Evolutionary conservation across 140 eudicot genomes (phyloP).

Genomic region (Senecio squalidus): DNA sequence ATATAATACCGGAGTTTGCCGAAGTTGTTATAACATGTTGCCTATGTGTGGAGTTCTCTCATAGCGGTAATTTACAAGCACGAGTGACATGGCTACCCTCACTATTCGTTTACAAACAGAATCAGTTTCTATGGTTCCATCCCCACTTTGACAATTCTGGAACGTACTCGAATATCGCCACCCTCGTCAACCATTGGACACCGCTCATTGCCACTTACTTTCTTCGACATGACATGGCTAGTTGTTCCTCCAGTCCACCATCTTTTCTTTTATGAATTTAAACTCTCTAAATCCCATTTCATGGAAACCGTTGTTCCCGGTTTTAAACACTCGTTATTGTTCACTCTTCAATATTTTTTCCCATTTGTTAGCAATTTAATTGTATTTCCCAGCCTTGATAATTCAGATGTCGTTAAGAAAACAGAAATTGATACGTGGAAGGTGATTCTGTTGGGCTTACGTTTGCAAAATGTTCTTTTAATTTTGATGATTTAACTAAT

Average conservation of each 20-base stretch:
- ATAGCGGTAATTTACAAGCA: too few relatives aligned
- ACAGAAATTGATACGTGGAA: neutral
- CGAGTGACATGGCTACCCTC: too few relatives aligned
- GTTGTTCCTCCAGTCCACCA: slow-evolving; percentile 2
- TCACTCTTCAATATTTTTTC: slow-evolving; percentile 8
- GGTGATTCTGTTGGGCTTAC: slow-evolving; percentile 9
- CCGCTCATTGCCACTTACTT: slow-evolving; percentile 8
- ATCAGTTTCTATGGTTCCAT: neutral
- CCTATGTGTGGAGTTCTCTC: too few relatives aligned
- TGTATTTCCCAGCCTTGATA: neutral
- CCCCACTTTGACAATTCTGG: neutral
- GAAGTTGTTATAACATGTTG: too few relatives aligned
- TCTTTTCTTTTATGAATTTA: neutral
- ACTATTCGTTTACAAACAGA: too few relatives aligned
- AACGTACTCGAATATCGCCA: neutral
- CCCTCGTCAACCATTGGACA: slow-evolving; percentile 1
- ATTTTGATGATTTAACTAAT: neutral
- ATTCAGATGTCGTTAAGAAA: neutral
- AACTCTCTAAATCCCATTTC: slow-evolving; percentile 6
- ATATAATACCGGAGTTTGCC: too few relatives aligned
- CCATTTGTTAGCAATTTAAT: neutral
- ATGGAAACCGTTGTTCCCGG: neutral
- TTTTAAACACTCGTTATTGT: slow-evolving; percentile 1
- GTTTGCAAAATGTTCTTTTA: neutral
- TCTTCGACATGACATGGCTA: slow-evolving; percentile 1